Evolutionary conservation across 2,329 filamentous ascomycete species (phyloP).

Genomic region (Aspergillus luchuensis): DNA sequence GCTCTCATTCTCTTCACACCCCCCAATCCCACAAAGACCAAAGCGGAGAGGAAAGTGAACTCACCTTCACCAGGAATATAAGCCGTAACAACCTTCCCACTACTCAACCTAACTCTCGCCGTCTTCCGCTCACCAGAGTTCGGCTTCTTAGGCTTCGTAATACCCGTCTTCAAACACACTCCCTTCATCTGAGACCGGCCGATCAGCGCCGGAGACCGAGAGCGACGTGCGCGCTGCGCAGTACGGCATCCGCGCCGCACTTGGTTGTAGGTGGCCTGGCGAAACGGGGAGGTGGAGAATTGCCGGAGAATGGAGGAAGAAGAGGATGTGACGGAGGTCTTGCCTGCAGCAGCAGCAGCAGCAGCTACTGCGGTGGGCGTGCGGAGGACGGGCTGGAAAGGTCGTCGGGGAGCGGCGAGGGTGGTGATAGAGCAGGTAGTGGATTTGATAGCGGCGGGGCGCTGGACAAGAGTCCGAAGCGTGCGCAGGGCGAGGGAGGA

Average conservation of each 20-base stretch:
- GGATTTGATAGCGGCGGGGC: conserved; percentile 27
- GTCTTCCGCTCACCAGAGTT: conserved; percentile 98
- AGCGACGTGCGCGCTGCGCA: conserved; percentile 77
- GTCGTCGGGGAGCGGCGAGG: conserved; percentile 16
- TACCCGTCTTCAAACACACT: conserved; percentile 91
- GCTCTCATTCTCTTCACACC: background rate
- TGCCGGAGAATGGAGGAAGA: conserved; percentile 31
- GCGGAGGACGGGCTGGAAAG: conserved; percentile 35
- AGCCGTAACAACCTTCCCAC: conserved; percentile 81
- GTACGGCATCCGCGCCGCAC: conserved; percentile 75
- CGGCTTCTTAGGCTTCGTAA: conserved; percentile 96
- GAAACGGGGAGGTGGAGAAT: conserved; percentile 62
- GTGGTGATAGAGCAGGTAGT: conserved; percentile 25
- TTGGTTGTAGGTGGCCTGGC: conserved; percentile 70
- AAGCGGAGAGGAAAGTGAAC: conserved; percentile 17
- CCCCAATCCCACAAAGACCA: background rate
- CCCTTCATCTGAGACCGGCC: conserved; percentile 84
- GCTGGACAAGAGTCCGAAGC: conserved; percentile 36
- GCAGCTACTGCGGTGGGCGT: conserved; percentile 28
- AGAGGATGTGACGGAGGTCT: background rate
- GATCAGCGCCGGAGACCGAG: conserved; percentile 81
- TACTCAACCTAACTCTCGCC: conserved; percentile 84
- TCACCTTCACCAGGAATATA: conserved; percentile 92
- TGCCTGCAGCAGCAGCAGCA: background rate
- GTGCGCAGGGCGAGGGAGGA: conserved; percentile 39